phyloP scores from a whole-genome alignment of 2,329 filamentous ascomycete genomes.

The Pseudogymnoascus sp. region DNA sequence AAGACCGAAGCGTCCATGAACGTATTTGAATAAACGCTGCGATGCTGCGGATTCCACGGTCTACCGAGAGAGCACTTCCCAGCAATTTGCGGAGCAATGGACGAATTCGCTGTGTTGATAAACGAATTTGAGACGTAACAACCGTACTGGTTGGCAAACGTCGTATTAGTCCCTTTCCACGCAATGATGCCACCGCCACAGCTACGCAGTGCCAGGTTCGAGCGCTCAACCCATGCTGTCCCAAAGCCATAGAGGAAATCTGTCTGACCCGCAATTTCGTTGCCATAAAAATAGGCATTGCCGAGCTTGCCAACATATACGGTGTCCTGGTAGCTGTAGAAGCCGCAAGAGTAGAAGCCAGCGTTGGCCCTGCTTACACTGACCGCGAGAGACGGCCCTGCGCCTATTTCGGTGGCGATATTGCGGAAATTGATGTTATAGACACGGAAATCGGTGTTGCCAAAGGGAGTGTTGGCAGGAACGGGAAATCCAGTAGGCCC shows the following conservation, averaged over 20 bases:
- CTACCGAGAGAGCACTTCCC: conserved; percentile 43
- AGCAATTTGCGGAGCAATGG: conserved; percentile 27
- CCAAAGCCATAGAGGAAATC: conserved; percentile 64
- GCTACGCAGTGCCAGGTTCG: conserved; percentile 44
- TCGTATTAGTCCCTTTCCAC: conserved; percentile 61
- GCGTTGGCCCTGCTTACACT: conserved; percentile 55
- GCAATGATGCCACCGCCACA: conserved; percentile 61
- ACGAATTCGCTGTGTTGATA: conserved; percentile 45
- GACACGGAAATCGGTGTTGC: conserved; percentile 52
- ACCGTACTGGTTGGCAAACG: conserved; percentile 57
- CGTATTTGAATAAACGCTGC: conserved; percentile 41
- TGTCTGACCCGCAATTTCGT: conserved; percentile 53
- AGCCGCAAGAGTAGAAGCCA: conserved; percentile 57
- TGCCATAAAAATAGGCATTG: conserved; percentile 55
- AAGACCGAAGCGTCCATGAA: conserved; percentile 43
- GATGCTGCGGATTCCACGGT: conserved; percentile 44
- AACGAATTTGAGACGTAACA: conserved; percentile 51
- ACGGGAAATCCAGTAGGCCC: conserved; percentile 55
- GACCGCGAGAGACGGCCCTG: conserved; percentile 51
- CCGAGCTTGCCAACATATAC: conserved; percentile 60
- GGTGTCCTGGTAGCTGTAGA: conserved; percentile 62
- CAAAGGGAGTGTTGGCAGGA: conserved; percentile 52
- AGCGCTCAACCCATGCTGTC: conserved; percentile 51
- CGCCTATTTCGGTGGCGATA: conserved; percentile 23
- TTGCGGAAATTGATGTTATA: conserved; percentile 63